Conservation (phyloP, 306 rosid species). For the Quercus aquifolioides region DNA sequence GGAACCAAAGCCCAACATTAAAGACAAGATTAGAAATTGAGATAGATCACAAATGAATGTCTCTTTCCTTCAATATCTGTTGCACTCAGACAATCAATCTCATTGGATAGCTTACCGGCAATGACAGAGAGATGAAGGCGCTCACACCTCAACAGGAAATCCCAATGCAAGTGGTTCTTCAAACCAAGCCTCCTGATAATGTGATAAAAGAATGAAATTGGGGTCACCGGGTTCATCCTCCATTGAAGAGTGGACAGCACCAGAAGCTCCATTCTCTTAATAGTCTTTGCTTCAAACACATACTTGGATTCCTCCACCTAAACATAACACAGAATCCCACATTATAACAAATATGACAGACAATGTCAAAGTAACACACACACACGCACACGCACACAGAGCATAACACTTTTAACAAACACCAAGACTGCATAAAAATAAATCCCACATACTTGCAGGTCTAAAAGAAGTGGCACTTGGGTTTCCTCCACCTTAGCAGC, state of each 20-base stretch:
- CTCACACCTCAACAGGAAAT: conserved; percentile 70
- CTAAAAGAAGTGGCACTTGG: conserved; percentile 71
- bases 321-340: conserved; percentile 7
- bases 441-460: conserved; percentile 64
- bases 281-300: conserved; percentile 75
- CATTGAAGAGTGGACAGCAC: conserved; percentile 82
- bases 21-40: conserved; percentile 6
- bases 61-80: neutral
- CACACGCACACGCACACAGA: too few species aligned
- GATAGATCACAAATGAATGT: neutral
- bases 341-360: neutral
- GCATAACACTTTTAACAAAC: conserved; percentile 45
- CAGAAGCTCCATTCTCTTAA: conserved; percentile 94
- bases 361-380: neutral
- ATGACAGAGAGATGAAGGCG: conserved; percentile 61
- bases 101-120: conserved; percentile 42
- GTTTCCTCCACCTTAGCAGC: conserved; percentile 95
- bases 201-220: conserved; percentile 82
- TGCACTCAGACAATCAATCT: neutral
- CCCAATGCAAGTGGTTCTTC: conserved; percentile 69
- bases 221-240: conserved; percentile 94
- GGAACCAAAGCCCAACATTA: conserved; percentile 15
- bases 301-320: conserved; percentile 77
- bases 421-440: conserved; percentile 22
- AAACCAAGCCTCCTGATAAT: conserved; percentile 74